Evolutionary conservation across 805 yeast species (phyloP), one percentile per base, ranked within the genome.

Genomic region (Wickerhamiella galacta): DNA sequence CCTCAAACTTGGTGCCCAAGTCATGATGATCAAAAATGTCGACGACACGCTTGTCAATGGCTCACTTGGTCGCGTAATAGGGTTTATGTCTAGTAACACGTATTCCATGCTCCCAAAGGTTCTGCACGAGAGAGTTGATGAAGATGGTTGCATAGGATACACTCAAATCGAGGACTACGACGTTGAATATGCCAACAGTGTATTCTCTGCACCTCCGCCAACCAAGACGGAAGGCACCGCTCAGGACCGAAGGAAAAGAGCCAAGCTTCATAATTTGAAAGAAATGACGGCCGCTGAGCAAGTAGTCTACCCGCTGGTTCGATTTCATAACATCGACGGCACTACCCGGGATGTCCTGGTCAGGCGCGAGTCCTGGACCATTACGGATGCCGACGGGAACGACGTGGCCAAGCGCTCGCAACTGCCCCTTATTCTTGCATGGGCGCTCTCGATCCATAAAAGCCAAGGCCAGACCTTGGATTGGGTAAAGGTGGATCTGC

Each of bases 361-460:
- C 3, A 77, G 72, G 40, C 82, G 85, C 0, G 96, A 87, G 49
- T 63, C 63, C 10, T 87, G 95, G 82, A 66, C 64, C 0, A 61
- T 80, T 16, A 87, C 75, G 41, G 92, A 82, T 52, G 82, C 77
- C 32, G 57, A 63, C 16, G 81, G 76, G 15, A 61, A 61, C 6
- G 69, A 75, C 0, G 43, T 81, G 10, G 93, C 80, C 1, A 63
- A 76, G 2, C 62, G 95, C 45, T 61, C 64, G 0, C 98, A 90
- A 48, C 44, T 90, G 2, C 98, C 98, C 0, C 57, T 90, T 33
- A 73, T 87, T 45, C 58, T 85, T n/a, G 93, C 98, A 0, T 90
- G 96, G 95, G 83, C 98, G 0, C 55, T 90, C 28, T 83, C 95
- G 0, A 85, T 90, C 28, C 98, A 90, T 51, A 87, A 90, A 56